These are phyloP conservation scores for Globisporangium splendens DNA, from an alignment of 352 stramenopile genomes.

Conservation along the genomic window DNA sequence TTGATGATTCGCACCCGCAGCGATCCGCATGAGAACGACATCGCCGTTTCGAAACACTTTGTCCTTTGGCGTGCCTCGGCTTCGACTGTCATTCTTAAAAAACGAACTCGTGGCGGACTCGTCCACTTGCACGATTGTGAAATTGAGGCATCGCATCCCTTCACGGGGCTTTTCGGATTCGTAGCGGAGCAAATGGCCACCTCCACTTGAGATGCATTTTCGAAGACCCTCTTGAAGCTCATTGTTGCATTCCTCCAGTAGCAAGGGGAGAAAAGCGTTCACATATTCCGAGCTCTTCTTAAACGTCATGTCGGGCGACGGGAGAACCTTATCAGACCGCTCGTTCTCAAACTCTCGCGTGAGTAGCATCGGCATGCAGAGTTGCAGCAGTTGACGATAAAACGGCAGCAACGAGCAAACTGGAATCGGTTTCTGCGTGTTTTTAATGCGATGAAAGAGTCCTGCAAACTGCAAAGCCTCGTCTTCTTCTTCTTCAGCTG, in stretches of 20 bases:
- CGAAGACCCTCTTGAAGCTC: conserved; percentile 72
- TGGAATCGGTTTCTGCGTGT: conserved; percentile 68
- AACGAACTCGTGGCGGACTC: conserved; percentile 20
- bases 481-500: conserved; percentile 37
- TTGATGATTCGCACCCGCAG: conserved; percentile 17
- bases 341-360: conserved; percentile 61
- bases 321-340: conserved; percentile 45
- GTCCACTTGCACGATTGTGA: conserved; percentile 61
- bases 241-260: conserved; percentile 82
- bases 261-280: conserved; percentile 69
- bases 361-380: conserved; percentile 72
- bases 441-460: conserved; percentile 82
- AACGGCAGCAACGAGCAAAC: conserved; percentile 75
- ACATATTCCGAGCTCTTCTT: conserved; percentile 70
- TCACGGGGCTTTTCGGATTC: conserved; percentile 78
- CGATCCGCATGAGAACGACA: conserved; percentile 56
- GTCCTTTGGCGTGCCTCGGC: conserved; percentile 33
- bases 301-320: conserved; percentile 55
- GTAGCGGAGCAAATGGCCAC: conserved; percentile 66
- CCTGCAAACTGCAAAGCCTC: conserved; percentile 46
- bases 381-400: conserved; percentile 76
- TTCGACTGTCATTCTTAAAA: conserved; percentile 16
- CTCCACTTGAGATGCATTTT: conserved; percentile 34
- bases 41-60: conserved; percentile 83
- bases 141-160: conserved; percentile 77